phyloP scores from a whole-genome alignment of 169 alveolate genomes.

The Cryptosporidium ubiquitum region DNA sequence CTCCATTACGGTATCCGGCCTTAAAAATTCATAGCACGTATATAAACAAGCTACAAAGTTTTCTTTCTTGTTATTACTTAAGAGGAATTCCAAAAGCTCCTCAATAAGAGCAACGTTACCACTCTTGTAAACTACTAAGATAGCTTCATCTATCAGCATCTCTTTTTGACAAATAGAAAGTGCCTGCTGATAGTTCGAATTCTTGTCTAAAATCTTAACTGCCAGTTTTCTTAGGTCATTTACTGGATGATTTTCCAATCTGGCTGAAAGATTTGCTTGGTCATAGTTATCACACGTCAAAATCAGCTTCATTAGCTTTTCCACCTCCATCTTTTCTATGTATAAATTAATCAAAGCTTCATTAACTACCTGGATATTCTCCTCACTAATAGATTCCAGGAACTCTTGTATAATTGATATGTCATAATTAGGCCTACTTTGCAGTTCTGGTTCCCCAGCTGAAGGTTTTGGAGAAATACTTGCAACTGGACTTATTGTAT shows the following conservation, averaged over 20 bases:
- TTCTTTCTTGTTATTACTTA: conserved; percentile 90
- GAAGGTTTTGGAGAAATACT: conserved; percentile 83
- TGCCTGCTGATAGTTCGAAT: conserved; percentile 90
- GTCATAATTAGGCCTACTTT: background rate
- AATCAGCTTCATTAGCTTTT: conserved; percentile 91
- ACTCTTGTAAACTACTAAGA: conserved; percentile 89
- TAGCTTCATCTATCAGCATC: conserved; percentile 87
- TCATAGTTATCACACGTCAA: conserved; percentile 95
- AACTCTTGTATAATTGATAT: conserved; percentile 63
- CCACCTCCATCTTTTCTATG: conserved; percentile 96
- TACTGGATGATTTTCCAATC: conserved; percentile 94
- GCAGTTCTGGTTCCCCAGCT: too few species aligned
- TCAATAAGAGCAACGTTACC: conserved; percentile 88
- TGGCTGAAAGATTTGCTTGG: conserved; percentile 91
- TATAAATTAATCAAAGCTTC: conserved; percentile 97
- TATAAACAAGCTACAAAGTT: conserved; percentile 96
- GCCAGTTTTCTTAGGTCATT: conserved; percentile 97
- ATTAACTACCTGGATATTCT: conserved; percentile 87
- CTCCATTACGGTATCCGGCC: conserved; percentile 98
- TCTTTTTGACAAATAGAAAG: conserved; percentile 91
- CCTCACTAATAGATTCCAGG: conserved; percentile 49
- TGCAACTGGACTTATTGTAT: conserved; percentile 85
- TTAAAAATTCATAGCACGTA: conserved; percentile 95
- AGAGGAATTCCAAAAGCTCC: conserved; percentile 90
- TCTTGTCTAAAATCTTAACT: conserved; percentile 91